Conservation (phyloP, 2,329 filamentous ascomycete species). For the Hypomyces rosellus region DNA sequence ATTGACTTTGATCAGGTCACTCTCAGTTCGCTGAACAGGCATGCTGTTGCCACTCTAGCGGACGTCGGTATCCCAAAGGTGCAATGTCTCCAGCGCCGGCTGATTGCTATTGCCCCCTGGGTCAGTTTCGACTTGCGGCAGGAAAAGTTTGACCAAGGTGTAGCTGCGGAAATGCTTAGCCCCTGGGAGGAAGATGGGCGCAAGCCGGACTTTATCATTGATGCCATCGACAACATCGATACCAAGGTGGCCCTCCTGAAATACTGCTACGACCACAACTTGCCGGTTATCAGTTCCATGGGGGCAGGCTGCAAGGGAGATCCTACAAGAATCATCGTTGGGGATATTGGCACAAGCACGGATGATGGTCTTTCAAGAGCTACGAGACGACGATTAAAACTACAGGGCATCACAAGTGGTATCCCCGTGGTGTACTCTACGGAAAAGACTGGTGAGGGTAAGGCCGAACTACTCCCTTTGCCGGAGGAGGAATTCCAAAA, state of each 20-base stretch:
- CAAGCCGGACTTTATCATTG: conserved; percentile 81
- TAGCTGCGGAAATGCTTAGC: conserved; percentile 60
- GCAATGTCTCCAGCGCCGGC: conserved; percentile 67
- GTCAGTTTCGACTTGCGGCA: conserved; percentile 79
- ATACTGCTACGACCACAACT: conserved; percentile 71
- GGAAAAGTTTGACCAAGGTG: conserved; percentile 69
- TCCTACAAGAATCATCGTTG: conserved; percentile 76
- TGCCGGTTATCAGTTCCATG: conserved; percentile 91
- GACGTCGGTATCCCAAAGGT: conserved; percentile 95
- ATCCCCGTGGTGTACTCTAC: conserved; percentile 91
- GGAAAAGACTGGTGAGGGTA: conserved; percentile 83
- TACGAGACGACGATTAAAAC: conserved; percentile 72
- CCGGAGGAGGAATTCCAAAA: conserved; percentile 83
- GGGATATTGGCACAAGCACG: conserved; percentile 80
- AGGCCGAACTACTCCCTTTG: conserved; percentile 81
- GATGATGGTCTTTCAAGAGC: conserved; percentile 85
- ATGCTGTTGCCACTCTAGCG: conserved; percentile 86
- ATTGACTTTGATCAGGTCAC: conserved; percentile 98
- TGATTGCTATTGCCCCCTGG: conserved; percentile 89
- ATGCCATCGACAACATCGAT: conserved; percentile 97
- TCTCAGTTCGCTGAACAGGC: conserved; percentile 87
- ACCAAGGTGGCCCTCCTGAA: conserved; percentile 87
- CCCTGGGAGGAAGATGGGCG: conserved; percentile 56
- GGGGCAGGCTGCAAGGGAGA: conserved; percentile 91
- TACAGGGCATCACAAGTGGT: conserved; percentile 71